Percentiles rank a stretch among this genome's conserved stretches.
phyloP scores from a whole-genome alignment of 371 early-diverging fungal genomes.

The Saksenaea oblongispora region DNA sequence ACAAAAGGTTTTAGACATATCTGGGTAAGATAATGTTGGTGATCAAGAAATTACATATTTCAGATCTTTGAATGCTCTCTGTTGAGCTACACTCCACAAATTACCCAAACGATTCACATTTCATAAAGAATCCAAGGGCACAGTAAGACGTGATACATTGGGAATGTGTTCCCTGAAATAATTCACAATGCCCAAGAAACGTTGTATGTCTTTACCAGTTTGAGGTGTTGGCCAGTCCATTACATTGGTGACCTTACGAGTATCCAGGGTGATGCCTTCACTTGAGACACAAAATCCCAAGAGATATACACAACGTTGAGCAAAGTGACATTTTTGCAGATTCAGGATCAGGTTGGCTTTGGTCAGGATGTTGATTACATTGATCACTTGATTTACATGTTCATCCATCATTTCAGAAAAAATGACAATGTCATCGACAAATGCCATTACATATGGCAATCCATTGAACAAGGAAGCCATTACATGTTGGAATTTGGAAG shows the following conservation, averaged over 20 bases:
- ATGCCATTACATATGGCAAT: no score
- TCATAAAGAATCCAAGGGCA: conserved; percentile 25
- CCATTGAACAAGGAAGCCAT: no score
- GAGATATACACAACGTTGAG: conserved; percentile 10
- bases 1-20: conserved; percentile 24
- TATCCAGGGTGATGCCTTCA: no score
- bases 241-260: conserved; percentile 20
- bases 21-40: conserved; percentile 19
- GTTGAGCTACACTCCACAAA: conserved; percentile 7
- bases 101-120: background rate
- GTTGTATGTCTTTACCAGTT: conserved; percentile 21
- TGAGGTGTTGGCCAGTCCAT: conserved; percentile 10
- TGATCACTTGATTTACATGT: conserved; percentile 9
- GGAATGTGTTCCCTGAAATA: no score
- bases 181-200: conserved; percentile 27
- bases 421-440: no score
- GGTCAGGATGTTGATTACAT: conserved; percentile 16
- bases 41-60: background rate
- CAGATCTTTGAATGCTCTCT: no score
- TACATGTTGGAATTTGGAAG: no score
- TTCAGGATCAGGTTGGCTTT: conserved; percentile 22
- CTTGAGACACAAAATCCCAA: no score
- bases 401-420: no score
- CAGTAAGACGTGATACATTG: conserved; percentile 10
- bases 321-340: conserved; percentile 20